phyloP scores from a whole-genome alignment of 495 filamentous ascomycete species.

The Daldinia loculata region DNA sequence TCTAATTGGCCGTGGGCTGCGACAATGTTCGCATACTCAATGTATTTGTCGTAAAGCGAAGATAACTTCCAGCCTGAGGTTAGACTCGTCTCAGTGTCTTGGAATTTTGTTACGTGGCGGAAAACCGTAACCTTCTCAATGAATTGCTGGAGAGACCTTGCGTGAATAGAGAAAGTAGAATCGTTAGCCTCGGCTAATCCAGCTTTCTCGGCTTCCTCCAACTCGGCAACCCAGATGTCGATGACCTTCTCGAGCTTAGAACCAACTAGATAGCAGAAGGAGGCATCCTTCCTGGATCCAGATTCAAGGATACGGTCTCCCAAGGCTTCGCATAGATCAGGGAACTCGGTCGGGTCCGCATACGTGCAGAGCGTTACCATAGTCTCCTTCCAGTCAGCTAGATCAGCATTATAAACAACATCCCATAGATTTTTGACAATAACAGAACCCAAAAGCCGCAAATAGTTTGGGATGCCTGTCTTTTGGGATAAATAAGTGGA shows the following conservation, averaged over 20 bases:
- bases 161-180: slow-evolving; percentile 90
- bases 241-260: slow-evolving; percentile 98
- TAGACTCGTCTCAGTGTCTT: slow-evolving; percentile 75
- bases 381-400: slow-evolving; percentile 94
- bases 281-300: slow-evolving; percentile 80
- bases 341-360: slow-evolving; percentile 87
- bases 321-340: slow-evolving; percentile 94
- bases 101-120: slow-evolving; percentile 90
- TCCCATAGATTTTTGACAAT: slow-evolving; percentile 98
- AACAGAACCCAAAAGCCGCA: slow-evolving; percentile 88
- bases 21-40: slow-evolving; percentile 95
- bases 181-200: slow-evolving; percentile 73
- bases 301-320: slow-evolving; percentile 90
- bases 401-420: slow-evolving; percentile 92
- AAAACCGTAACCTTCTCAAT: slow-evolving; percentile 99
- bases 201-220: slow-evolving; percentile 80
- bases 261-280: slow-evolving; percentile 93
- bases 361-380: slow-evolving; percentile 97
- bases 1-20: slow-evolving; percentile 87
- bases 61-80: slow-evolving; percentile 88
- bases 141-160: slow-evolving; percentile 84
- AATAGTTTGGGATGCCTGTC: slow-evolving; percentile 84
- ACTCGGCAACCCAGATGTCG: slow-evolving; percentile 88
- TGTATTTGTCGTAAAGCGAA: slow-evolving; percentile 91
- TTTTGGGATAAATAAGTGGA: slow-evolving; percentile 88